Base-by-base conservation (phyloP, 2,329 filamentous ascomycete genomes). In the Diaporthe sp. region DNA sequence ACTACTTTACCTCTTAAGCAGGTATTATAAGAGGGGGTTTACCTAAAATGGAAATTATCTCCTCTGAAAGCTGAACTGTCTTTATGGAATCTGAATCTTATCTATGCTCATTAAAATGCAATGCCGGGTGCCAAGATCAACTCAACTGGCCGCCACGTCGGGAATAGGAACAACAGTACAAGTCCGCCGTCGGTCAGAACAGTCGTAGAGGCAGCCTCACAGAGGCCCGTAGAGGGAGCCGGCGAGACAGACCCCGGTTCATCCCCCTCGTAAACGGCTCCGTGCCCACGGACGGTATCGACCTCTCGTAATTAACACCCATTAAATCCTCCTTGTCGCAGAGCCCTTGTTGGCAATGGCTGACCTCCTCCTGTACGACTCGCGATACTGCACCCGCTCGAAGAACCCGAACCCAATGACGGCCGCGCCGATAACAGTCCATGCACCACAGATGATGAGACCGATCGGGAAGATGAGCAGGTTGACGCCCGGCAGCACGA, bases 391-490 rank as follows among this genome's bases (percentile, higher is more conserved):
- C 75, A 93, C 91, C 73, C 93, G 88, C 81, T 92, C 89, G 75
- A 90, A 88, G 6, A 93, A 94, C 74, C 94, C 94, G 74, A 89
- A 88, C 4, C 89, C 92, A 77, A 93, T 90, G 31, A 88, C 90
- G 0, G 83, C 82, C 9, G 91, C 70, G 37, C 92, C 90, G 28
- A 93, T 76, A 0, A 88, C 77, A 2, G 91, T 83, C 92, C 94
- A 95, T 17, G 89, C 80, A 53, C 88, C 85, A 3, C 90, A 93
- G 79, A 95, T 88, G 78, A 94, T 85, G n/a, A 93, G 85, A 25
- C 94, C 94, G 42, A 93, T 85, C 10, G 94, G 93, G 83, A 94
- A 92, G 76, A 95, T 90, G 79, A 94, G 87, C 72, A 95, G 87
- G 76, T 90, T 88, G 53, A 91, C 88, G 60, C 94, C 94, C 0